These are phyloP conservation scores for Solanum medicagineum DNA, from an alignment of 257 asterid species.

Conservation along the genomic window DNA sequence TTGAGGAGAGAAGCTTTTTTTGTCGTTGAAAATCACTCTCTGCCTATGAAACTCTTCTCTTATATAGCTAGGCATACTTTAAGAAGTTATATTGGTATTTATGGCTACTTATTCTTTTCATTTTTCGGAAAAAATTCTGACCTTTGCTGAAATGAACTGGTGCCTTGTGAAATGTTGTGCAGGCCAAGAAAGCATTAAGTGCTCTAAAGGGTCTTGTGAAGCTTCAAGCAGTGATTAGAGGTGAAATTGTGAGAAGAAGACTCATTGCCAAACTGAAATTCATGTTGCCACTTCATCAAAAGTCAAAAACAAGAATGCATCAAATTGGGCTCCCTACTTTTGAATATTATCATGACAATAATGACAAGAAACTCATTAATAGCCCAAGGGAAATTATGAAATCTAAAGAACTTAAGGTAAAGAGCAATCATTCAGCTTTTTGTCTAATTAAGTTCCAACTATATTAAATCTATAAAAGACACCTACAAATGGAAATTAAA, in stretches of 20 bases:
- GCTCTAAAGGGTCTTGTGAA: slow-evolving; percentile 71
- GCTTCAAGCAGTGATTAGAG: slow-evolving; percentile 79
- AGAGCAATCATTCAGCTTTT: background rate
- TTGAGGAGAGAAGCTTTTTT: background rate
- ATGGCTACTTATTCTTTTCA: background rate
- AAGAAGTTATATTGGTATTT: background rate
- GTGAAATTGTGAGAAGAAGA: slow-evolving; percentile 49
- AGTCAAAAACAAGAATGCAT: slow-evolving; percentile 10
- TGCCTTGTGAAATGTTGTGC: background rate
- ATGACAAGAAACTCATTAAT: slow-evolving; percentile 28
- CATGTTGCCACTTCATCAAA: slow-evolving; percentile 5
- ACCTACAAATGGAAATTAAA: background rate
- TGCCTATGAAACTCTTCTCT: background rate
- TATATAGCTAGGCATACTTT: background rate
- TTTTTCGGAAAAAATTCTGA: background rate
- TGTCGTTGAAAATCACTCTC: background rate
- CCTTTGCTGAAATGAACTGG: background rate
- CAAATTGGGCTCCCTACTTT: slow-evolving; percentile 23
- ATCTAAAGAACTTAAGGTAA: slow-evolving; percentile 40
- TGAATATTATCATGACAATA: slow-evolving; percentile 21
- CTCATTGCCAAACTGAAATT: slow-evolving; percentile 9
- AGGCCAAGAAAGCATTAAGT: slow-evolving; percentile 77
- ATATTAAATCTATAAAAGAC: background rate
- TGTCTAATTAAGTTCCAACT: background rate
- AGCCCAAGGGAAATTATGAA: slow-evolving; percentile 22